Evolutionary conservation across 1,139 yeast genomes (phyloP).

Genomic region (Blastobotrys buckinghamii): DNA sequence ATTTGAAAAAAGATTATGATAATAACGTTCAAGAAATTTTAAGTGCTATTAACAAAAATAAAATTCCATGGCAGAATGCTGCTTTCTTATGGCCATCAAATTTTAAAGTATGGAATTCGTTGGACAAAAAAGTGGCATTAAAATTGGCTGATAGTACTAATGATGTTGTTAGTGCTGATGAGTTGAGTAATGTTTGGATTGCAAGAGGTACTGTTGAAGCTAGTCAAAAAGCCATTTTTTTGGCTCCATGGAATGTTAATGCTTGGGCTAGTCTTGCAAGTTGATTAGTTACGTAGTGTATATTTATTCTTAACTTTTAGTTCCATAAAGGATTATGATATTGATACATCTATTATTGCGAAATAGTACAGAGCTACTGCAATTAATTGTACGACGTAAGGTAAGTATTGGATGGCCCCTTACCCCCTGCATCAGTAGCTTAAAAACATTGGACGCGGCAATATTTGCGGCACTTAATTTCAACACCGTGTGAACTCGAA

Average conservation of each 20-base stretch:
- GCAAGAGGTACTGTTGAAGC: constrained; percentile 14
- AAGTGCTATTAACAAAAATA: constrained; percentile 33
- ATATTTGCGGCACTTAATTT: no score
- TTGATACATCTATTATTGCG: no score
- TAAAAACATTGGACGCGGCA: no score
- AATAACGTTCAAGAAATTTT: constrained; percentile 44
- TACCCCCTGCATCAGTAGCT: no score
- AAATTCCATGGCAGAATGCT: constrained; percentile 55
- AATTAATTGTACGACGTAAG: no score
- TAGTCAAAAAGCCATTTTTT: constrained; percentile 24
- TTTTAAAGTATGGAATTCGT: constrained; percentile 57
- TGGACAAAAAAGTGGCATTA: constrained; percentile 50
- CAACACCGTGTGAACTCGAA: no score
- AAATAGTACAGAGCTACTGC: no score
- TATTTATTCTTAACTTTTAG: neutral
- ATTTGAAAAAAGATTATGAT: constrained; percentile 45
- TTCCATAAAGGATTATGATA: no score
- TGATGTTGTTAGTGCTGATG: constrained; percentile 42
- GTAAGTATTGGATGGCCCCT: no score
- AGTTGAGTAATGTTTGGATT: constrained; percentile 41
- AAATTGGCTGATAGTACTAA: constrained; percentile 38
- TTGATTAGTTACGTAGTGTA: neutral
- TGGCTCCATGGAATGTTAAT: constrained; percentile 21
- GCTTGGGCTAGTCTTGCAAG: constrained; percentile 22
- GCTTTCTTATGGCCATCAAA: constrained; percentile 73